Evolutionary conservation across 2,329 filamentous ascomycete species (phyloP).

Genomic region (Magnaporthiopsis poae): DNA sequence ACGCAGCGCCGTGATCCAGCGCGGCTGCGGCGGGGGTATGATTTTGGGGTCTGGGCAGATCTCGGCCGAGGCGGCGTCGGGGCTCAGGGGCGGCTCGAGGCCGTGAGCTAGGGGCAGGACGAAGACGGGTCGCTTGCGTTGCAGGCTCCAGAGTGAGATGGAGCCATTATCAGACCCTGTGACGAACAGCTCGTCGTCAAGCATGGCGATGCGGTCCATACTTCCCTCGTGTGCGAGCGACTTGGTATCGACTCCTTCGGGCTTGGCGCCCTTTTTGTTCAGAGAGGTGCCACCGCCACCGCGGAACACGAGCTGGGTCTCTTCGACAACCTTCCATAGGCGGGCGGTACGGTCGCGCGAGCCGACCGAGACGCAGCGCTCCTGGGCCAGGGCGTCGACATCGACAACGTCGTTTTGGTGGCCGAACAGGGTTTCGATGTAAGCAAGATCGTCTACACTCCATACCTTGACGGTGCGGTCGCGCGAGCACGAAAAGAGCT

Average conservation of each 20-base stretch:
- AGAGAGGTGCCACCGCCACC: slow-evolving; percentile 54
- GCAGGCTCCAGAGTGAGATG: slow-evolving; percentile 74
- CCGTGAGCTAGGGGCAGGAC: slow-evolving; percentile 76
- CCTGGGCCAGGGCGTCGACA: slow-evolving; percentile 71
- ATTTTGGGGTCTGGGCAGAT: slow-evolving; percentile 48
- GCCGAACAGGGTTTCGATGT: slow-evolving; percentile 90
- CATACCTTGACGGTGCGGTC: slow-evolving; percentile 94
- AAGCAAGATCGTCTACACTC: slow-evolving; percentile 84
- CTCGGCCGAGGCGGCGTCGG: slow-evolving; percentile 74
- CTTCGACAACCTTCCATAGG: slow-evolving; percentile 91
- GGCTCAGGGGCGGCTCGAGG: slow-evolving; percentile 59
- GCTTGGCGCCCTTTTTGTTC: slow-evolving; percentile 37
- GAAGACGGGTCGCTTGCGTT: slow-evolving; percentile 90
- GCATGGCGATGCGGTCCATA: slow-evolving; percentile 83
- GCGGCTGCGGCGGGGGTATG: slow-evolving; percentile 56
- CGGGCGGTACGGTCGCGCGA: slow-evolving; percentile 83
- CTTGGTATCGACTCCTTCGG: slow-evolving; percentile 32
- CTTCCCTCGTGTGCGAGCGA: slow-evolving; percentile 64
- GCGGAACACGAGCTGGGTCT: slow-evolving; percentile 89
- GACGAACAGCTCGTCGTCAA: slow-evolving; percentile 81
- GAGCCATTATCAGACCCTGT: slow-evolving; percentile 88
- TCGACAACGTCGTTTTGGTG: slow-evolving; percentile 87
- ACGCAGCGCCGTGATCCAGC: slow-evolving; percentile 82
- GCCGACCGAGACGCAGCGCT: slow-evolving; percentile 84
- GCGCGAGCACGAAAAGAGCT: slow-evolving; percentile 81